Evolutionary conservation across 2,329 filamentous ascomycete species (phyloP), one percentile per base, ranked within the genome.

Genomic region (Talaromyces sp.): DNA sequence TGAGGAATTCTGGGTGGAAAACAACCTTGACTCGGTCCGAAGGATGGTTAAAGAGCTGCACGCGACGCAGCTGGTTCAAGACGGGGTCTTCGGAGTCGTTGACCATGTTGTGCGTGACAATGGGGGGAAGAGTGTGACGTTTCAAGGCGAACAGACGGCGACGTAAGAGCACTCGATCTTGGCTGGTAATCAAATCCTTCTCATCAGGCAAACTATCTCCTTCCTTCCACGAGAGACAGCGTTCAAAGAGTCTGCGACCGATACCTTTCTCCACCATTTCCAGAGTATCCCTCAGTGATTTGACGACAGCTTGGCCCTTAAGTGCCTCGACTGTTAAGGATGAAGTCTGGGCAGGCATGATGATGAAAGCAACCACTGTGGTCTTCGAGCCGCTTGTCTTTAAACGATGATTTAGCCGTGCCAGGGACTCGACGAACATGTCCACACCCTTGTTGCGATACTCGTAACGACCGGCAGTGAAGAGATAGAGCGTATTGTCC

Each of bases 391-490:
- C 92, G 8, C 88, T 80, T 60, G 81, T 80, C 85, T 98, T 98
- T 74, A 99, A 87, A 45, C 90, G 87, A 82, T 98, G 93, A 80
- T 99, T 99, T 73, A 99, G 82, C 50, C 95, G 91, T 33, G 95
- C 95, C 68, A 99, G 83, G 3, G 93, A 95, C 80, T 99, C 95
- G 71, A 99, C 96, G 79, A 98, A 99, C 95, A 99, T 98, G 79
- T 99, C 95, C 10, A 97, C 94, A 74, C 95, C 95, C 81, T 99
- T 99, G 76, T 99, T 99, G 69, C 95, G 86, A 85, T 94, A 99
- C 79, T 99, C 95, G 75, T 99, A 99, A 68, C 95, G 90, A 66
- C 95, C 95, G 7, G 95, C 91, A 3, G 93, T 99, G 83, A 99
- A 99, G 81, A 98, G 90, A 81, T 97, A 99, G 41, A 99, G 86